phyloP scores from a whole-genome alignment of 441 rosid genomes.

The Omphalea diandra region DNA sequence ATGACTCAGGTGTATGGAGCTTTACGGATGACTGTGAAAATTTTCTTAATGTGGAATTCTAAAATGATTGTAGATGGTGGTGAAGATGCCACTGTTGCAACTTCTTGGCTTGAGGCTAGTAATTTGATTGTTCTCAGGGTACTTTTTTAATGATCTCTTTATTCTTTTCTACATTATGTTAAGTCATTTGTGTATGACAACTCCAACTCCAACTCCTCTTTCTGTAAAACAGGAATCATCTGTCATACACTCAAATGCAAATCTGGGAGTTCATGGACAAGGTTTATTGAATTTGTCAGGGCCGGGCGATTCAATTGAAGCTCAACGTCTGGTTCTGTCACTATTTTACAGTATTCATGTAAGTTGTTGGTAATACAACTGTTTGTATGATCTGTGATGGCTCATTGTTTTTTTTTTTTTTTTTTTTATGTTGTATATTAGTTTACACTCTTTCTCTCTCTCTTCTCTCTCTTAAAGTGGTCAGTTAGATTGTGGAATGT shows the following conservation, averaged over 20 bases:
- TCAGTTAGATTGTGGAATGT: background rate
- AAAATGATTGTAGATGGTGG: conserved; percentile 88
- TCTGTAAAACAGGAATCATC: conserved; percentile 74
- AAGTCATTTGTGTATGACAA: conserved; percentile 7
- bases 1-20: conserved; percentile 92
- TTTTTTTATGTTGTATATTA: background rate
- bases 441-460: background rate
- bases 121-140: conserved; percentile 97
- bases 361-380: conserved; percentile 36
- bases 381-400: conserved; percentile 10
- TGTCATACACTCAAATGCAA: conserved; percentile 91
- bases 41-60: conserved; percentile 99
- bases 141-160: conserved; percentile 18
- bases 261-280: conserved; percentile 97
- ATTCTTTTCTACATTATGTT: conserved; percentile 21
- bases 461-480: background rate
- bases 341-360: conserved; percentile 89
- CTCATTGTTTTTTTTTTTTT: too few relatives aligned
- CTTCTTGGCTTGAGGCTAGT: conserved; percentile 95
- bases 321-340: conserved; percentile 91
- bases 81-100: conserved; percentile 76
- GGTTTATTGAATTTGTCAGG: conserved; percentile 95
- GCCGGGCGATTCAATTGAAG: conserved; percentile 88
- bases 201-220: background rate
- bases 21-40: conserved; percentile 94